A percentile compares a stretch with the other conserved stretches of the same genome.
Conservation (phyloP, 139 green algal genomes). For the Picochlorum sp. region DNA sequence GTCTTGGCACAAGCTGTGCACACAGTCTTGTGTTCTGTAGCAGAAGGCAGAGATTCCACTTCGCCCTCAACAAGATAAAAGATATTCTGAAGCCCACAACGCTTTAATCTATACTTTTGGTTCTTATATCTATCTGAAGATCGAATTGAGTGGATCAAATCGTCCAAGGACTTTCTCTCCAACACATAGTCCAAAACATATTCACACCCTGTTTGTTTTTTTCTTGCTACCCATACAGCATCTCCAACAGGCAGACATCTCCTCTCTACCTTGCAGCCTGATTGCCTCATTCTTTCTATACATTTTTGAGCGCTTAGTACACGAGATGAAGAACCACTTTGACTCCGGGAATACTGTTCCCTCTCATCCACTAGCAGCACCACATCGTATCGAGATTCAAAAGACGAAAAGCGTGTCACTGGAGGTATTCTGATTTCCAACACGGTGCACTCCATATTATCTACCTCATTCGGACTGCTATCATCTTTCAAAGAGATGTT, state of each 20-base stretch:
- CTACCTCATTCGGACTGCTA: too few species aligned
- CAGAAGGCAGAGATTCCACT: conserved; percentile 16
- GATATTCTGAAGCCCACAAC: conserved; percentile 39
- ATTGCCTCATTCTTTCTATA: conserved; percentile 6
- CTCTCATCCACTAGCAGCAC: conserved; percentile 48
- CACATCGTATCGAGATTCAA: conserved; percentile 40
- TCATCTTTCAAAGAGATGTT: too few species aligned
- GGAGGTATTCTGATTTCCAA: conserved; percentile 37
- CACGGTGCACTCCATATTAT: neutral
- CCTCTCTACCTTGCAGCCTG: conserved; percentile 23
- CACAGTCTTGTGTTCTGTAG: conserved; percentile 22
- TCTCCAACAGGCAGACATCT: conserved; percentile 35
- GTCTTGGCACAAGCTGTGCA: conserved; percentile 33
- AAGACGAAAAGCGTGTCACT: conserved; percentile 26
- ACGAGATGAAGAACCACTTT: conserved; percentile 7
- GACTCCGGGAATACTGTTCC: conserved; percentile 32
- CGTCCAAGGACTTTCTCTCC: conserved; percentile 59
- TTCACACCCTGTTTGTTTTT: neutral
- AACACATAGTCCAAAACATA: conserved; percentile 65
- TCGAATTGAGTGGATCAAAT: conserved; percentile 49
- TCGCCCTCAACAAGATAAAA: conserved; percentile 70
- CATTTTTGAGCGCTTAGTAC: too few species aligned
- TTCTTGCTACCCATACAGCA: conserved; percentile 42
- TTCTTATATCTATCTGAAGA: conserved; percentile 21
- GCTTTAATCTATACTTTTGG: conserved; percentile 42